phyloP scores from a whole-genome alignment of 768 basidiomycete genomes.

The Podaxis mareebaensis region DNA sequence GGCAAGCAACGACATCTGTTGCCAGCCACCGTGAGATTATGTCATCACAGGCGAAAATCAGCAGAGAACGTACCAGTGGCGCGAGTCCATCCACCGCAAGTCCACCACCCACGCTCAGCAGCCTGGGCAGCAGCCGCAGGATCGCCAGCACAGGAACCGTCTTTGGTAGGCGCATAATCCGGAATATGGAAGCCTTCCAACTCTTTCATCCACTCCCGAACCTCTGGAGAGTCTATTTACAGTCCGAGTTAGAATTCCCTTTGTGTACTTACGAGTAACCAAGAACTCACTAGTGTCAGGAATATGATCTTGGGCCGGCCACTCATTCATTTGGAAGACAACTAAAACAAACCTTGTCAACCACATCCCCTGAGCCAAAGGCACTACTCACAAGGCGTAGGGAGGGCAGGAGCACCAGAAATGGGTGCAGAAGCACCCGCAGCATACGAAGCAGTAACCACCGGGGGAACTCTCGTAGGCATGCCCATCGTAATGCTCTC shows the following conservation, averaged over 20 bases:
- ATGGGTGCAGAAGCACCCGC: conserved; percentile 65
- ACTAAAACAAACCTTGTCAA: conserved; percentile 18
- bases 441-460: conserved; percentile 52
- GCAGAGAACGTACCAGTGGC: conserved; percentile 34
- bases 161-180: conserved; percentile 54
- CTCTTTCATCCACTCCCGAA: conserved; percentile 76
- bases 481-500: conserved; percentile 63
- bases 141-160: conserved; percentile 70
- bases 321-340: conserved; percentile 36
- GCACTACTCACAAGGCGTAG: conserved; percentile 53
- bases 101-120: conserved; percentile 84
- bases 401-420: conserved; percentile 65
- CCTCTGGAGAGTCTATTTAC: conserved; percentile 53
- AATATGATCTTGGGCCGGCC: conserved; percentile 64
- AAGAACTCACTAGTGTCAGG: conserved; percentile 55
- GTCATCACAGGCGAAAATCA: background rate
- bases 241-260: background rate
- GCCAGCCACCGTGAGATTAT: background rate
- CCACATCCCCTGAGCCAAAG: background rate
- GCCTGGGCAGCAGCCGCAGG: conserved; percentile 56
- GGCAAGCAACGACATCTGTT: conserved; percentile 65
- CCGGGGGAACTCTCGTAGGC: conserved; percentile 49
- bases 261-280: background rate
- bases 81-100: conserved; percentile 75
- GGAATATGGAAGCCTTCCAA: conserved; percentile 74